A percentile compares a stretch with the other conserved stretches of the same genome.
Evolutionary conservation across 2,329 filamentous ascomycete species (phyloP).

Genomic region (Fusarium falciforme): DNA sequence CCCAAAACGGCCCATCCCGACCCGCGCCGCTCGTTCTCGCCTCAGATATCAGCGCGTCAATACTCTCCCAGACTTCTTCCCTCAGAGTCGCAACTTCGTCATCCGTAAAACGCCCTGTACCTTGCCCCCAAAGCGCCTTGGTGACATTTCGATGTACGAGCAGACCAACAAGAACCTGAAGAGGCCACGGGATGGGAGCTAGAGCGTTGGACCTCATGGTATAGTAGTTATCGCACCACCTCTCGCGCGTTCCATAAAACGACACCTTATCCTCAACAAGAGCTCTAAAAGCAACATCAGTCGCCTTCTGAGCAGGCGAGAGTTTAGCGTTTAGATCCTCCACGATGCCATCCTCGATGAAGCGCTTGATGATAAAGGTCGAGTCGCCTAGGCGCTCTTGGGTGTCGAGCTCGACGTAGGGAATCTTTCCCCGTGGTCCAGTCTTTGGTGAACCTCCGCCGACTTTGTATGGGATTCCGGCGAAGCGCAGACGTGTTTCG

Average conservation of each 20-base stretch:
- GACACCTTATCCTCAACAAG: slow-evolving; percentile 71
- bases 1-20: slow-evolving; percentile 63
- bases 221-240: slow-evolving; percentile 70
- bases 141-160: slow-evolving; percentile 58
- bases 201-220: slow-evolving; percentile 66
- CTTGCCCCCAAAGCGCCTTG: slow-evolving; percentile 65
- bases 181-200: slow-evolving; percentile 60
- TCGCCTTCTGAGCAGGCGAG: slow-evolving; percentile 50
- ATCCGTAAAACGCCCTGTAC: slow-evolving; percentile 61
- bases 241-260: slow-evolving; percentile 66
- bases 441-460: slow-evolving; percentile 57
- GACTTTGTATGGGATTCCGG: slow-evolving; percentile 57
- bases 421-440: slow-evolving; percentile 69
- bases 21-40: slow-evolving; percentile 36
- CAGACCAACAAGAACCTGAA: slow-evolving; percentile 62
- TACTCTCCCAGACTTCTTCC: slow-evolving; percentile 64
- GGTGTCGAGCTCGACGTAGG: slow-evolving; percentile 60
- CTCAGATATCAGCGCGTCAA: slow-evolving; percentile 58
- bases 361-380: slow-evolving; percentile 61
- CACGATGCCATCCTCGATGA: slow-evolving; percentile 55
- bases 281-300: slow-evolving; percentile 64
- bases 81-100: slow-evolving; percentile 61
- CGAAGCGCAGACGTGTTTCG: slow-evolving; percentile 69
- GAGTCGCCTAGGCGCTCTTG: slow-evolving; percentile 60
- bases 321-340: slow-evolving; percentile 61